Conservation (phyloP, 1,284 basidiomycete genomes). For the Microbotryomycetes sp. region DNA sequence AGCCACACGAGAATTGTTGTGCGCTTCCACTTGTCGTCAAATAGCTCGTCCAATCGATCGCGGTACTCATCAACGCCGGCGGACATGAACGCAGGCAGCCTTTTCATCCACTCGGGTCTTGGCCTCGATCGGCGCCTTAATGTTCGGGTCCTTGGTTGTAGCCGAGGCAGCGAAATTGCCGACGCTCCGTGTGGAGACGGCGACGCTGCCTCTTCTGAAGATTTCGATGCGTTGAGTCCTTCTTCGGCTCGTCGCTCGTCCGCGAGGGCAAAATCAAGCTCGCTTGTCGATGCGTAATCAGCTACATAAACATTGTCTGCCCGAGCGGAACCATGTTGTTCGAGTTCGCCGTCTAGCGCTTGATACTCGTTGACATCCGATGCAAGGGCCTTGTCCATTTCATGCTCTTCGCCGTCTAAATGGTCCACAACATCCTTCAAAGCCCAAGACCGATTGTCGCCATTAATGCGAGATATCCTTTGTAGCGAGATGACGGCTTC, state of each 20-base stretch:
- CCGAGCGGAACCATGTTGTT: too few species aligned
- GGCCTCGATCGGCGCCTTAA: too few species aligned
- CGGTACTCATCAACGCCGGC: constrained; percentile 56
- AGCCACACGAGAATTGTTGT: constrained; percentile 78
- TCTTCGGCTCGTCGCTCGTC: constrained; percentile 46
- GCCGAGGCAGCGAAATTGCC: constrained; percentile 42
- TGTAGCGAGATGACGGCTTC: constrained; percentile 76
- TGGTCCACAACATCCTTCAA: constrained; percentile 64
- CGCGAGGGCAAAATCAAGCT: not conserved
- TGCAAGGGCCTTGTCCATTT: not conserved
- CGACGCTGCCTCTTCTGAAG: too few species aligned
- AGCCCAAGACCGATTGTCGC: constrained; percentile 58
- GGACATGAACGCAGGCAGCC: constrained; percentile 2
- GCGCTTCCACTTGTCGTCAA: constrained; percentile 70
- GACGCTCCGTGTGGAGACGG: too few species aligned
- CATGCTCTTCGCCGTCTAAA: not conserved
- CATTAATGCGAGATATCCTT: constrained; percentile 78
- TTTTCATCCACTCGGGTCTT: constrained; percentile 6
- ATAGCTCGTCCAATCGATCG: constrained; percentile 65
- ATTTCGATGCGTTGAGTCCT: too few species aligned
- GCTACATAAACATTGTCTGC: not conserved
- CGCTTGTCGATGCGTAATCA: not conserved
- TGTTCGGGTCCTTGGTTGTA: too few species aligned
- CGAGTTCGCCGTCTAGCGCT: not conserved
- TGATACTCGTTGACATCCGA: not conserved